Evolutionary conservation across 371 early-diverging fungal genomes (phyloP).

Genomic region (Mortierella polycephala): DNA sequence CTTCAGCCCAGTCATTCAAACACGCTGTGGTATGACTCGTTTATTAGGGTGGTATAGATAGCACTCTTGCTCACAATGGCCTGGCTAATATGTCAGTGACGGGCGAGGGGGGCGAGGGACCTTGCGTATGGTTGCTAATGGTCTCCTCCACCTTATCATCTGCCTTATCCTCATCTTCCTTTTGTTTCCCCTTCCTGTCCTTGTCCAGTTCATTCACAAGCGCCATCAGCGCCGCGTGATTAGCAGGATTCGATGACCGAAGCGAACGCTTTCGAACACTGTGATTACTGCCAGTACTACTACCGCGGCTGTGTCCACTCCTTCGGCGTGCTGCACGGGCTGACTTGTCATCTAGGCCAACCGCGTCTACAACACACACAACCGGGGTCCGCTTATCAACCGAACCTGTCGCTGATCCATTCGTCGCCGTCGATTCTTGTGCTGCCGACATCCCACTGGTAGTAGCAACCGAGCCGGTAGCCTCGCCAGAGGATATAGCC

Average conservation of each 20-base stretch:
- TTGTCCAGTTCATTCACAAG: slow-evolving; percentile 50
- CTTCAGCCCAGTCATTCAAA: too few relatives aligned
- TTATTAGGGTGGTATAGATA: too few relatives aligned
- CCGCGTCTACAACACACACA: neutral
- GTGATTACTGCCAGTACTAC: slow-evolving; percentile 17
- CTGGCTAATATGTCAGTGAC: slow-evolving; percentile 11
- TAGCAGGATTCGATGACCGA: slow-evolving; percentile 36
- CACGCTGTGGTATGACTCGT: too few relatives aligned
- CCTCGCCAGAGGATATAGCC: too few relatives aligned
- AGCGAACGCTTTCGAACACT: slow-evolving; percentile 35
- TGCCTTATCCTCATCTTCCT: slow-evolving; percentile 9
- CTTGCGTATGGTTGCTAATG: neutral
- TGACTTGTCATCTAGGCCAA: neutral
- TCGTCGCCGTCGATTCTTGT: neutral
- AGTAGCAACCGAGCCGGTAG: neutral
- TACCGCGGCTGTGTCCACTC: slow-evolving; percentile 23
- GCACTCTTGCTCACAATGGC: neutral
- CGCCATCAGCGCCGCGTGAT: slow-evolving; percentile 48
- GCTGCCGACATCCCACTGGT: neutral
- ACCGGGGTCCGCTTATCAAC: slow-evolving; percentile 1
- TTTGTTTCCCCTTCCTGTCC: slow-evolving; percentile 35
- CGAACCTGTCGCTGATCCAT: neutral
- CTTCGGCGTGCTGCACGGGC: slow-evolving; percentile 12
- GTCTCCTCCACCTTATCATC: neutral
- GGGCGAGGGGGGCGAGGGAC: neutral